These are phyloP conservation scores for Alnus rubra DNA, from an alignment of 306 rosid species.

Conservation along the genomic window DNA sequence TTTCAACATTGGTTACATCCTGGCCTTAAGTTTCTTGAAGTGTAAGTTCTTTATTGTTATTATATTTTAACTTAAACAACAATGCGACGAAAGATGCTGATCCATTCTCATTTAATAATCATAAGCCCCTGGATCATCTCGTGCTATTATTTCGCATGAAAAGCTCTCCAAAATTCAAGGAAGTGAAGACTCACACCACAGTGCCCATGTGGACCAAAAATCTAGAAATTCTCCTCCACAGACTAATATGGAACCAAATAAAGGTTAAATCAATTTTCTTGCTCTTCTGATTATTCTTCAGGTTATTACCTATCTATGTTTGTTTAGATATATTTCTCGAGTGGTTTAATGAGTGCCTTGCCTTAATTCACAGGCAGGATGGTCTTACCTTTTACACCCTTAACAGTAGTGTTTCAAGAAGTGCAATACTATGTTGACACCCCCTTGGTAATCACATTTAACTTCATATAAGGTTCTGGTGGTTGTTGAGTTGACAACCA, in stretches of 20 bases:
- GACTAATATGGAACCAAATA: constrained; percentile 2
- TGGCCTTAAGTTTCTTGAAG: constrained; percentile 46
- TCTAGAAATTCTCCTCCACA: constrained; percentile 4
- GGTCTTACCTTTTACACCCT: constrained; percentile 50
- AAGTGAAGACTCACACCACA: constrained; percentile 2
- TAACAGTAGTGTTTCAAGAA: constrained; percentile 43
- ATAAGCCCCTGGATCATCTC: constrained; percentile 48
- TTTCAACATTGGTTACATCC: constrained; percentile 36
- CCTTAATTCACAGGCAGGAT: constrained; percentile 31
- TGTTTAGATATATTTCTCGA: not conserved
- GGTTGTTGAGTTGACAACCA: not conserved
- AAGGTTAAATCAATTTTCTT: constrained; percentile 12
- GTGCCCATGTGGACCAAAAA: constrained; percentile 5
- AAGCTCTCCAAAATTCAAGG: constrained; percentile 32
- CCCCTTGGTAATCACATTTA: constrained; percentile 35
- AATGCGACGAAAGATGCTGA: not conserved
- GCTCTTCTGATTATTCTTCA: not conserved
- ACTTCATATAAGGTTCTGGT: not conserved
- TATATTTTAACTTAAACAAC: not conserved
- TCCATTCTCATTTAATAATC: not conserved
- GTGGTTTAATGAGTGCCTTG: not conserved
- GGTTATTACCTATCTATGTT: not conserved
- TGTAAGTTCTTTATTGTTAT: constrained; percentile 26
- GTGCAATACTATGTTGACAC: constrained; percentile 48
- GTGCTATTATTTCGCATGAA: constrained; percentile 37